Base-by-base conservation (phyloP, 1,284 basidiomycete genomes). In the Ceratobasidium sp. region DNA sequence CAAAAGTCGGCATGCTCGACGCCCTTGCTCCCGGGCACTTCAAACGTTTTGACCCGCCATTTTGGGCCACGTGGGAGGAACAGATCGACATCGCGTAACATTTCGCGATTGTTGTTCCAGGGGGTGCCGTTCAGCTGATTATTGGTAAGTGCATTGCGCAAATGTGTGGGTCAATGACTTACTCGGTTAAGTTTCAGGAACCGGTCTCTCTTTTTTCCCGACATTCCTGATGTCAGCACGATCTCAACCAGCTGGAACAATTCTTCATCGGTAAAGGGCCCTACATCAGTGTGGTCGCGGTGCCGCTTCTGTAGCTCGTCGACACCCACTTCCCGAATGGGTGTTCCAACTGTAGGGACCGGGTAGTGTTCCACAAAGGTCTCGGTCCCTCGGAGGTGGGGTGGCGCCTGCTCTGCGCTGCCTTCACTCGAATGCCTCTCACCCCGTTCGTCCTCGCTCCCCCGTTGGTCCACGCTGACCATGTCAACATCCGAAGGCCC, bases 1-100 rank as follows among this genome's bases (percentile, higher is more conserved):
- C 82, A 83, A 0, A 83, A 54, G 46, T 83, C 80, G 0, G 81
- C 61, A 5, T 77, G 74, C 58, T 78, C 79, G 0, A 58, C 39
- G 46, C 71, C 77, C 39, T 0, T 39, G 22, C 2, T 77, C 37
- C 6, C 74, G 75, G 43, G 78, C 64, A 9, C 78, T 72, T 14
- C 74, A 77, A 46, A 56, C 7, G 66, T 43, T 43, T 43, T 24
- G 5, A 69, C 53, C 27, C 13, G 7, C 66, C 66, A 69, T 5
- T 58, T 31, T 6, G 53, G 51, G 29, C 66, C 53, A 4, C 22
- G 51, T 8, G 54, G 66, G 14, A 48, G 53, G 63, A 58, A 58
- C 39, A 48, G 56, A 29, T 69, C 66, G 24, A 69, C 34, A 22
- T 69, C 66, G 14, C 8, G 24, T 5, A 69, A 16, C 39, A 69